These are phyloP conservation scores for Pogostemon cablin DNA, from an alignment of 257 asterid species.

Conservation along the genomic window DNA sequence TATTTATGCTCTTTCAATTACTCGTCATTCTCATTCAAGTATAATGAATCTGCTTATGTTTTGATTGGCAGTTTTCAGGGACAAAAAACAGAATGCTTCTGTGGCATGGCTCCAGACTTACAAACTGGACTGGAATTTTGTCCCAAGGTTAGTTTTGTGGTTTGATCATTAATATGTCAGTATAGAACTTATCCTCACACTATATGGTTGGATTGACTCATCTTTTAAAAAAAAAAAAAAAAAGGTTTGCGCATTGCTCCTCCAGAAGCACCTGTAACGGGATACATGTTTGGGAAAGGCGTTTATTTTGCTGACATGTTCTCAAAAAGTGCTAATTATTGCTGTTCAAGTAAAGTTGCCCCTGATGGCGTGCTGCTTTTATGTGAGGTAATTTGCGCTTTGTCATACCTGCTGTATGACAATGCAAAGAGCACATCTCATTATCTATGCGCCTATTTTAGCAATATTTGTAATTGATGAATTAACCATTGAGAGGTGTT, in stretches of 20 bases:
- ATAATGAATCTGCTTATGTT: conserved; percentile 27
- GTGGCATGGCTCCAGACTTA: conserved; percentile 97
- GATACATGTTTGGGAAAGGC: conserved; percentile 98
- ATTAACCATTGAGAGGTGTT: background rate
- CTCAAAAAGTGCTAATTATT: conserved; percentile 95
- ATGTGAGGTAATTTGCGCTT: conserved; percentile 64
- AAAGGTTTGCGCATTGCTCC: conserved; percentile 97
- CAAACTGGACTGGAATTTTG: conserved; percentile 94
- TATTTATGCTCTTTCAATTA: background rate
- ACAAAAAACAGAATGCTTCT: conserved; percentile 84
- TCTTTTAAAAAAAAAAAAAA: conserved; percentile 38
- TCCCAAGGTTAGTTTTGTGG: conserved; percentile 66
- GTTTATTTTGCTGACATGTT: conserved; percentile 99
- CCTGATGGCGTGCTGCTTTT: conserved; percentile 75
- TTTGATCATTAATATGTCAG: background rate
- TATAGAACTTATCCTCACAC: conserved; percentile 4
- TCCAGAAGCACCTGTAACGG: conserved; percentile 94
- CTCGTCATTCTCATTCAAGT: conserved; percentile 20
- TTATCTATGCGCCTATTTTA: background rate
- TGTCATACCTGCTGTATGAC: background rate
- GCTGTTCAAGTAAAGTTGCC: conserved; percentile 52
- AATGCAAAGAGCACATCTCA: conserved; percentile 11
- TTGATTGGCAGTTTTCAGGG: conserved; percentile 54
- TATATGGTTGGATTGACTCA: conserved; percentile 20
- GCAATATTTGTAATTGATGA: background rate